These are phyloP conservation scores for Volvariella surrecta DNA, from an alignment of 1,284 basidiomycete species.

Conservation along the genomic window DNA sequence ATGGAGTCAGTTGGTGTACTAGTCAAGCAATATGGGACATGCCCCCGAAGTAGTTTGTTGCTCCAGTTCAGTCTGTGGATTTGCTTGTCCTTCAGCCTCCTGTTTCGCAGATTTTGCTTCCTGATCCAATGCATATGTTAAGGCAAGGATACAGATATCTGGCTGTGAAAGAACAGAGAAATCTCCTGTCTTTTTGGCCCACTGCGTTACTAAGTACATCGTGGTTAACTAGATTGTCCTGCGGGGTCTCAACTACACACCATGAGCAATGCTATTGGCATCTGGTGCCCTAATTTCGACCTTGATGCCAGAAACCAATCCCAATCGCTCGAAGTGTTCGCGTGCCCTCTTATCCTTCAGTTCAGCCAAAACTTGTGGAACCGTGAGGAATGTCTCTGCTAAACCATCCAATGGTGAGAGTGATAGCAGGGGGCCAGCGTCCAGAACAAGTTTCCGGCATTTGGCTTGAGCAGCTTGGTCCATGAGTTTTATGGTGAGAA, in stretches of 20 bases:
- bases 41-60: too few relatives aligned
- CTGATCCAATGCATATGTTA: slow-evolving; percentile 75
- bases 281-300: slow-evolving; percentile 71
- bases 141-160: slow-evolving; percentile 87
- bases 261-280: slow-evolving; percentile 65
- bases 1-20: too few relatives aligned
- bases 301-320: slow-evolving; percentile 66
- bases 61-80: too few relatives aligned
- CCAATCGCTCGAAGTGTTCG: slow-evolving; percentile 77
- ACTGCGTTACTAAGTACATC: slow-evolving; percentile 63
- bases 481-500: slow-evolving; percentile 22
- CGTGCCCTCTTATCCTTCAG: slow-evolving; percentile 81
- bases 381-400: slow-evolving; percentile 77
- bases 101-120: slow-evolving; percentile 23
- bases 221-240: slow-evolving; percentile 8
- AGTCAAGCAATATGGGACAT: too few relatives aligned
- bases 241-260: slow-evolving; percentile 33
- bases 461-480: too few relatives aligned
- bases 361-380: slow-evolving; percentile 85
- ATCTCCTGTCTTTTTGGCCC: slow-evolving; percentile 96
- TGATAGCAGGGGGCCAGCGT: slow-evolving; percentile 86
- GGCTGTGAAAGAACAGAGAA: slow-evolving; percentile 88
- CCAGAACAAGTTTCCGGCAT: slow-evolving; percentile 81
- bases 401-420: slow-evolving; percentile 80
- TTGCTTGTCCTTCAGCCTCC: slow-evolving; percentile 4